phyloP scores from a whole-genome alignment of 108 stramenopile genomes.

The Cylindrotheca closterium region DNA sequence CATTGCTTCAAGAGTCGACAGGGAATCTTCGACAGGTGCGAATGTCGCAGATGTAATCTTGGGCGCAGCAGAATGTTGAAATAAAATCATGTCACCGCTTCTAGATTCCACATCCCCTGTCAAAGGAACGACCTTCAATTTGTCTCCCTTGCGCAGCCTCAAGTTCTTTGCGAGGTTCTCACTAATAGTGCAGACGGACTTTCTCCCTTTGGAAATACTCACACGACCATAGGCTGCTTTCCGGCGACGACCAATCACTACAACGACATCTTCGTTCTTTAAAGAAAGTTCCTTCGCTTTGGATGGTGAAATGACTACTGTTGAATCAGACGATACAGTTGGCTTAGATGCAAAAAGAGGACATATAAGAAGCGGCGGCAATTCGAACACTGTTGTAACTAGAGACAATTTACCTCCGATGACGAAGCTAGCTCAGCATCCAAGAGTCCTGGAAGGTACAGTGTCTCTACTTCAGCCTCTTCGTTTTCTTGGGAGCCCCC shows the following conservation, averaged over 20 bases:
- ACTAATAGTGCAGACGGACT: constrained; percentile 36
- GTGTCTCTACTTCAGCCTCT: constrained; percentile 25
- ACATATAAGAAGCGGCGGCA: constrained; percentile 1
- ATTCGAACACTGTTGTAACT: no score
- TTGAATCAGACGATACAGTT: constrained; percentile 46
- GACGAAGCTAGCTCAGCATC: constrained; percentile 53
- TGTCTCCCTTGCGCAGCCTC: constrained; percentile 73
- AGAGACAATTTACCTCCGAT: constrained; percentile 56
- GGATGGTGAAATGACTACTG: constrained; percentile 49
- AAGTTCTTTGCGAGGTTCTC: constrained; percentile 73
- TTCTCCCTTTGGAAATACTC: constrained; percentile 39
- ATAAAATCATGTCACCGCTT: constrained; percentile 74
- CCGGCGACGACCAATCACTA: constrained; percentile 73
- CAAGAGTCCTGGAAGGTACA: constrained; percentile 83
- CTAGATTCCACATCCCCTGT: constrained; percentile 9
- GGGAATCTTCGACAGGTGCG: constrained; percentile 77
- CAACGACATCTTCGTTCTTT: constrained; percentile 62
- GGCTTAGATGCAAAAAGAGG: constrained; percentile 23
- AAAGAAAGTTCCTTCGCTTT: constrained; percentile 85
- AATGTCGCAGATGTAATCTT: constrained; percentile 61
- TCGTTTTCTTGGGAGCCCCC: constrained; percentile 24
- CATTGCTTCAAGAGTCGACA: constrained; percentile 39
- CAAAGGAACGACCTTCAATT: constrained; percentile 67
- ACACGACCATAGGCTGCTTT: constrained; percentile 71
- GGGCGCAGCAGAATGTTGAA: constrained; percentile 33